A percentile compares a stretch with the other conserved stretches of the same genome.
Conservation (phyloP, 1,284 basidiomycete genomes). For the Ceratobasidium sp. region DNA sequence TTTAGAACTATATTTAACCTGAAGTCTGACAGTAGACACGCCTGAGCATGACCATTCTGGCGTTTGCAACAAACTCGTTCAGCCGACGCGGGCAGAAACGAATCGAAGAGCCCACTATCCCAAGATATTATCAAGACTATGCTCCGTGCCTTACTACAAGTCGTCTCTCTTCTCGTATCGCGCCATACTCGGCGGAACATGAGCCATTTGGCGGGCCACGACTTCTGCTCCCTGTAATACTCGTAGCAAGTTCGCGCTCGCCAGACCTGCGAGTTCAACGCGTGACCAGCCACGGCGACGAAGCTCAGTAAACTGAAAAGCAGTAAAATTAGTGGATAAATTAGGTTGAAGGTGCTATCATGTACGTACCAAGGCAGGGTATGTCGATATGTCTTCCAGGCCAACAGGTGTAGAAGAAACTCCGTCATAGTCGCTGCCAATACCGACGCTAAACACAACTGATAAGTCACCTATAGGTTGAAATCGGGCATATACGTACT, state of each 20-base stretch:
- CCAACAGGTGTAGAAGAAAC: constrained; percentile 68
- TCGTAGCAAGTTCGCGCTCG: constrained; percentile 85
- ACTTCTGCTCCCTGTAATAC: constrained; percentile 80
- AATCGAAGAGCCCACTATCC: too few species aligned
- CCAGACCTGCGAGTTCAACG: constrained; percentile 81
- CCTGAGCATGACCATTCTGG: too few species aligned
- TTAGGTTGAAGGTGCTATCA: not conserved
- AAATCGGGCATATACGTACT: constrained; percentile 66
- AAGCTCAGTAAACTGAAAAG: constrained; percentile 80
- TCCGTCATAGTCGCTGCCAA: constrained; percentile 84
- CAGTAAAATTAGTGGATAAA: not conserved
- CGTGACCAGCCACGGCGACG: constrained; percentile 84
- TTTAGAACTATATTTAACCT: too few species aligned
- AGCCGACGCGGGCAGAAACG: too few species aligned
- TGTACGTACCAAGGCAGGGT: constrained; percentile 72
- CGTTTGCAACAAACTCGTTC: too few species aligned
- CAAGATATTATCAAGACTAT: too few species aligned
- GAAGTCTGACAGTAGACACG: too few species aligned
- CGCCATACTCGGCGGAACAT: constrained; percentile 64
- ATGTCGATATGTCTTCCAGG: constrained; percentile 78
- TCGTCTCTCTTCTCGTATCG: constrained; percentile 61
- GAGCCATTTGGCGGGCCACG: constrained; percentile 68
- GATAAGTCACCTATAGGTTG: constrained; percentile 7
- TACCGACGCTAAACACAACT: constrained; percentile 60
- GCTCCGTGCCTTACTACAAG: constrained; percentile 51